Percentiles rank a stretch among this genome's conserved stretches.
These are phyloP conservation scores for Paralagenidium karlingii DNA, from an alignment of 352 stramenopile species.

Conservation along the genomic window DNA sequence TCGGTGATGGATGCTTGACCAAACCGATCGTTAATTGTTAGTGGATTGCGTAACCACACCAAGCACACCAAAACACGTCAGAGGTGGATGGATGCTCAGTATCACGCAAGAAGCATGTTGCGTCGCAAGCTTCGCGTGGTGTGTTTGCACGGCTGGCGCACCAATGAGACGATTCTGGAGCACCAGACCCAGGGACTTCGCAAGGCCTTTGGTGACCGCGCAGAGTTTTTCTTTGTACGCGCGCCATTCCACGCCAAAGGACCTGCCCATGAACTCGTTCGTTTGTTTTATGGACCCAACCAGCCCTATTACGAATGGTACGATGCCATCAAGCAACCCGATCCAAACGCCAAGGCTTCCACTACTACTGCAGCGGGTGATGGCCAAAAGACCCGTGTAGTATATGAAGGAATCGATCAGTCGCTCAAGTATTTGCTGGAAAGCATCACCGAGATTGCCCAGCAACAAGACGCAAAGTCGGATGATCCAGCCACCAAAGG, in stretches of 20 bases:
- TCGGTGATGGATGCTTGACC: too few relatives aligned
- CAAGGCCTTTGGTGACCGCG: slow-evolving; percentile 26
- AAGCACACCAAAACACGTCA: too few relatives aligned
- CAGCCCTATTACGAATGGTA: slow-evolving; percentile 73
- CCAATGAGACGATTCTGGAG: slow-evolving; percentile 45
- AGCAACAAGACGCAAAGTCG: background rate
- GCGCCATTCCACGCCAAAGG: slow-evolving; percentile 40
- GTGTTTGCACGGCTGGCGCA: slow-evolving; percentile 71
- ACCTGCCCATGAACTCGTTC: slow-evolving; percentile 41
- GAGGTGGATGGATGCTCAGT: too few relatives aligned
- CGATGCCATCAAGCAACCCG: slow-evolving; percentile 30
- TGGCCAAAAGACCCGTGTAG: slow-evolving; percentile 13
- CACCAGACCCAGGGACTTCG: slow-evolving; percentile 43
- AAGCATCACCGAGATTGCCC: too few relatives aligned
- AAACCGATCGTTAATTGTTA: too few relatives aligned
- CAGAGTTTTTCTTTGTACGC: slow-evolving; percentile 56
- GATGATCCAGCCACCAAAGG: slow-evolving; percentile 31
- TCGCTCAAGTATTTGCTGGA: slow-evolving; percentile 39
- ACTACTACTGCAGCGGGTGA: too few relatives aligned
- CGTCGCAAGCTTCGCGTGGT: slow-evolving; percentile 71
- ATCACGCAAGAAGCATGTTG: too few relatives aligned
- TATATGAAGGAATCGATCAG: slow-evolving; percentile 50
- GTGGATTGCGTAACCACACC: too few relatives aligned
- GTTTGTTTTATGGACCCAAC: slow-evolving; percentile 34
- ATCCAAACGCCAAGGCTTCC: slow-evolving; percentile 3